phyloP scores from a whole-genome alignment of 2,329 filamentous ascomycete genomes.

The Diaporthe helianthi region DNA sequence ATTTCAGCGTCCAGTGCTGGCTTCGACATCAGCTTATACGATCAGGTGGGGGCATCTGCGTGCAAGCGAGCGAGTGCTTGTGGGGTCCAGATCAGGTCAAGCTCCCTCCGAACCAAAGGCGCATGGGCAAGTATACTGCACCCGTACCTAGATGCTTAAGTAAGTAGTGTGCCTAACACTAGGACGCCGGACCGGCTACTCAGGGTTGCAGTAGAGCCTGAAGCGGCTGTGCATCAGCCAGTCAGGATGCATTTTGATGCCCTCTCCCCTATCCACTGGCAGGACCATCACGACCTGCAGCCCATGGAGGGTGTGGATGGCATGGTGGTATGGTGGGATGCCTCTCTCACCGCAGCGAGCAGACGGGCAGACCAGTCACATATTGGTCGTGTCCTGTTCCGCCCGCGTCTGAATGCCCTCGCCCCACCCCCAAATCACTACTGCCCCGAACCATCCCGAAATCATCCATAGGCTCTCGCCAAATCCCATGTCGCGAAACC shows the following conservation, averaged over 20 bases:
- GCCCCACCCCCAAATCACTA: slow-evolving; percentile 30
- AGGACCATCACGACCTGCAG: slow-evolving; percentile 15
- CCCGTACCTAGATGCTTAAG: no score
- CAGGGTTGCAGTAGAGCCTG: slow-evolving; percentile 31
- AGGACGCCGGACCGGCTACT: background rate
- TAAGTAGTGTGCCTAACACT: background rate
- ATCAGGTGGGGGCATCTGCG: slow-evolving; percentile 8
- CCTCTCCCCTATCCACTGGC: slow-evolving; percentile 21
- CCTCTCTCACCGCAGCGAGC: slow-evolving; percentile 28
- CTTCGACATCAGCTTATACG: slow-evolving; percentile 13
- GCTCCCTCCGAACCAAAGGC: background rate
- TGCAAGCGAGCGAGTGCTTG: slow-evolving; percentile 9
- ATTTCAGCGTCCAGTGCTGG: background rate
- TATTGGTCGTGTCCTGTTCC: background rate
- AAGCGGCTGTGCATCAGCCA: slow-evolving; percentile 25
- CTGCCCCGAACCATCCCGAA: slow-evolving; percentile 14
- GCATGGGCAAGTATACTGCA: no score
- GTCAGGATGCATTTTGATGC: slow-evolving; percentile 19
- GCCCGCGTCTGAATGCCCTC: background rate
- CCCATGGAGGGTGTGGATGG: background rate
- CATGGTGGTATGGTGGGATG: slow-evolving; percentile 27
- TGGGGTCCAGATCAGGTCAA: background rate
- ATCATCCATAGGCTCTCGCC: background rate
- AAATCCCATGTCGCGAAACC: background rate
- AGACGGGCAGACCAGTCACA: slow-evolving; percentile 4